A percentile compares a stretch with the other conserved stretches of the same genome.
phyloP scores from a whole-genome alignment of 345 rosid species.

The Clausena lansium region DNA sequence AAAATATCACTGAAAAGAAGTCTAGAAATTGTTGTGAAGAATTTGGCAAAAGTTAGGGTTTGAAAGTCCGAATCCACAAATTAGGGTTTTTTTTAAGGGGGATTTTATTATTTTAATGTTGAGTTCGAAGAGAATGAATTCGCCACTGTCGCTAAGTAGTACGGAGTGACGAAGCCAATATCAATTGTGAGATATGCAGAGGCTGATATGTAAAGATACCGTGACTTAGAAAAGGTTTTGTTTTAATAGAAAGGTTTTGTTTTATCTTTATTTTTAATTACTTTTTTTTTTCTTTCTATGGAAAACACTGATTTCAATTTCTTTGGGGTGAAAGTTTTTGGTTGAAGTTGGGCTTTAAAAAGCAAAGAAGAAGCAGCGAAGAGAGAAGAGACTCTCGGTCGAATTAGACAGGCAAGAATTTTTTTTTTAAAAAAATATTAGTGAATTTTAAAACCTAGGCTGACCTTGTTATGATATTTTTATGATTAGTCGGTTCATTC shows the following conservation, averaged over 20 bases:
- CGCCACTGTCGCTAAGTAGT: constrained; percentile 29
- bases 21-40: no score
- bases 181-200: constrained; percentile 49
- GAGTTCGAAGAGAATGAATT: constrained; percentile 39
- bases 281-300: background rate
- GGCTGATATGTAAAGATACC: constrained; percentile 44
- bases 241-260: constrained; percentile 41
- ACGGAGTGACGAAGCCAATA: constrained; percentile 51
- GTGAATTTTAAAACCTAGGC: background rate
- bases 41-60: no score
- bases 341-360: constrained; percentile 59
- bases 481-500: no score
- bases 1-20: no score
- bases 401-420: constrained; percentile 39
- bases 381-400: constrained; percentile 50
- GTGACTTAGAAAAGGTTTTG: constrained; percentile 50
- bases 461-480: background rate
- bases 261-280: background rate
- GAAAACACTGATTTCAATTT: background rate
- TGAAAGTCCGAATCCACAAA: no score
- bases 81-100: no score
- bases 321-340: background rate
- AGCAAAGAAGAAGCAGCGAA: constrained; percentile 49
- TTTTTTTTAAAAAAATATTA: background rate
- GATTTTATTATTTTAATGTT: constrained; percentile 28